Base-by-base conservation (phyloP, 257 asterid genomes). In the Craterostigma plantagineum region DNA sequence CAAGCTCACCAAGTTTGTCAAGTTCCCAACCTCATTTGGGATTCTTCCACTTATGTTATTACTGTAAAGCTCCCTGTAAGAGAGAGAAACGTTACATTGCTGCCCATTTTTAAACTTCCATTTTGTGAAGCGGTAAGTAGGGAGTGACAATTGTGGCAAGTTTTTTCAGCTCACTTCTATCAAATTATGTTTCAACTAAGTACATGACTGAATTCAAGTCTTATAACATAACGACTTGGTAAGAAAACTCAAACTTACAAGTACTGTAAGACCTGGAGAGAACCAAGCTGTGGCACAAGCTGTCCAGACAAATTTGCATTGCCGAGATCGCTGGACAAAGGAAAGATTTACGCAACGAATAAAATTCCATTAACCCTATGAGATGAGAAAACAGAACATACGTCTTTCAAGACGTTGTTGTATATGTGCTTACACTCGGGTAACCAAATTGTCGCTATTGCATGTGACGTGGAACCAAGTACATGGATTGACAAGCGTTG, bases 391-490 rank as follows among this genome's bases (percentile, higher is more conserved):
- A n/a, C n/a, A n/a, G n/a, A n/a, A n/a, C n/a, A n/a, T n/a, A n/a
- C n/a, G n/a, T n/a, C n/a, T n/a, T n/a, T n/a, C n/a, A n/a, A n/a
- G n/a, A n/a, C n/a, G n/a, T n/a, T n/a, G n/a, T n/a, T n/a, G n/a
- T 11, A 3, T n/a, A n/a, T n/a, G n/a, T 11, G 55, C 93, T 70
- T 65, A 90, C 99, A 90, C 94, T 72, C 95, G 68, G 4, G 91
- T 90, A 48, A 90, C 99, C 33, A 63, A 59, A 55, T 90, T 79
- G 7, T 77, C 94, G 16, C 61, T 62, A 63, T 69, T 83, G 81
- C 99, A 90, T 0, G 92, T 79, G 15, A 87, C 93, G 18, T 87
- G 95, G 64, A 82, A 82, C 98, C 98, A 87, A 42, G 95, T 82
- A 54, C 99, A 90, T 9, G 95, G 99, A 63, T 90, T 90, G 51